phyloP scores from a whole-genome alignment of 1,284 basidiomycete species.

The Melampsora larici-populina region DNA sequence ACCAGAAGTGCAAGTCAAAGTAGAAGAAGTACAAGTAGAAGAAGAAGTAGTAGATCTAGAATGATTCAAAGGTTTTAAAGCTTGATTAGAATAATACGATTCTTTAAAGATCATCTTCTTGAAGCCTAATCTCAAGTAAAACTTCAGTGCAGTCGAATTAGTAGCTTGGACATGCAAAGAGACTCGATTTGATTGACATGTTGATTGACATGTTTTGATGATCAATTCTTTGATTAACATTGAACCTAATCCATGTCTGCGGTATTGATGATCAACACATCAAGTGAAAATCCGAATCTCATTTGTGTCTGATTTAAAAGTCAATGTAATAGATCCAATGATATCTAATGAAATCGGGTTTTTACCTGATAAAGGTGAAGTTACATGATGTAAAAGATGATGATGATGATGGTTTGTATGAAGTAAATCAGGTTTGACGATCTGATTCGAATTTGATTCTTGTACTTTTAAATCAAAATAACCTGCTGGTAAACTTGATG shows the following conservation, averaged over 20 bases:
- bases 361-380: conserved; percentile 23
- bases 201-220: conserved; percentile 7
- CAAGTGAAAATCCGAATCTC: conserved; percentile 13
- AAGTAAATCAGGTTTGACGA: not conserved
- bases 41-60: too few relatives aligned
- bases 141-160: not conserved
- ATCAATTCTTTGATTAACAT: conserved; percentile 4
- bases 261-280: conserved; percentile 8
- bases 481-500: not conserved
- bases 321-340: conserved; percentile 18
- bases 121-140: conserved; percentile 6
- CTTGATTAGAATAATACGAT: conserved; percentile 20
- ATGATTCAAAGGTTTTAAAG: conserved; percentile 9
- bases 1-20: too few relatives aligned
- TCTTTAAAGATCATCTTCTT: not conserved
- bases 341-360: conserved; percentile 33
- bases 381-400: conserved; percentile 11
- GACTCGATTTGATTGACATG: not conserved
- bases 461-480: conserved; percentile 5
- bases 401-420: not conserved
- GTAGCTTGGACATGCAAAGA: conserved; percentile 23
- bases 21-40: too few relatives aligned
- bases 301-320: not conserved
- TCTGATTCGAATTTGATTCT: too few relatives aligned
- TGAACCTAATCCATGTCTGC: conserved; percentile 10